Conservation (phyloP, 345 rosid genomes). For the Raphanus raphanistrum region DNA sequence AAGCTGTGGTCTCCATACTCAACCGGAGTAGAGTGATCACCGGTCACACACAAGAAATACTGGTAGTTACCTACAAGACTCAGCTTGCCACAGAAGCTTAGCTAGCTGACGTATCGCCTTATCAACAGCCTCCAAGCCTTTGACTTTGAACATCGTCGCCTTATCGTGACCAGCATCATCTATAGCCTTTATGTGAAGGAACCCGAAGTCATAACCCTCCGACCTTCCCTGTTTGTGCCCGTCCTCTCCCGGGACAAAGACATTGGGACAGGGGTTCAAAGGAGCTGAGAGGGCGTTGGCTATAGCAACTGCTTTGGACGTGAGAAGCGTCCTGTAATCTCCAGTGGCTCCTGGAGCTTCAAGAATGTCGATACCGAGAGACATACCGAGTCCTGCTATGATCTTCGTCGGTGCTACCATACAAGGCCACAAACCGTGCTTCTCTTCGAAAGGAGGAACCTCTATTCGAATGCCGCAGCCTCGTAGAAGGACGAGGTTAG, state of each 20-base stretch:
- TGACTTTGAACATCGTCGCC: conserved; percentile 78
- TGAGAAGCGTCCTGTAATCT: conserved; percentile 83
- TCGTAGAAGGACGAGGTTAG: conserved; percentile 84
- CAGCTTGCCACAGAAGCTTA: conserved; percentile 84
- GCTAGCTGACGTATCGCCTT: conserved; percentile 77
- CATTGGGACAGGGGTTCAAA: conserved; percentile 52
- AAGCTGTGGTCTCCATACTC: conserved; percentile 98
- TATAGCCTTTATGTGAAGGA: conserved; percentile 96
- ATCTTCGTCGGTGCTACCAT: conserved; percentile 99
- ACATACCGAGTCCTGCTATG: conserved; percentile 90
- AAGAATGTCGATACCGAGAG: conserved; percentile 84
- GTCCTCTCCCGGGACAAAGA: conserved; percentile 91
- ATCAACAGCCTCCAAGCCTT: conserved; percentile 85
- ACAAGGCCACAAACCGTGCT: conserved; percentile 89
- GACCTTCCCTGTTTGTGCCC: conserved; percentile 65
- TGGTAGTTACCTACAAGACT: conserved; percentile 56
- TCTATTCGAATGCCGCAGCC: conserved; percentile 96
- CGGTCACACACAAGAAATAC: conserved; percentile 77
- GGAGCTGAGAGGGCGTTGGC: conserved; percentile 86
- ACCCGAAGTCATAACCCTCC: conserved; percentile 91
- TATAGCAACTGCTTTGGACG: conserved; percentile 78
- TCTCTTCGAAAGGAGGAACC: conserved; percentile 76
- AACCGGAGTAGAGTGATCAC: conserved; percentile 96
- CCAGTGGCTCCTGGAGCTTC: conserved; percentile 97
- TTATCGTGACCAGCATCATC: conserved; percentile 99